phyloP scores from a whole-genome alignment of 192 early-diverging fungal species.

The Phycomyces blakesleeanus region DNA sequence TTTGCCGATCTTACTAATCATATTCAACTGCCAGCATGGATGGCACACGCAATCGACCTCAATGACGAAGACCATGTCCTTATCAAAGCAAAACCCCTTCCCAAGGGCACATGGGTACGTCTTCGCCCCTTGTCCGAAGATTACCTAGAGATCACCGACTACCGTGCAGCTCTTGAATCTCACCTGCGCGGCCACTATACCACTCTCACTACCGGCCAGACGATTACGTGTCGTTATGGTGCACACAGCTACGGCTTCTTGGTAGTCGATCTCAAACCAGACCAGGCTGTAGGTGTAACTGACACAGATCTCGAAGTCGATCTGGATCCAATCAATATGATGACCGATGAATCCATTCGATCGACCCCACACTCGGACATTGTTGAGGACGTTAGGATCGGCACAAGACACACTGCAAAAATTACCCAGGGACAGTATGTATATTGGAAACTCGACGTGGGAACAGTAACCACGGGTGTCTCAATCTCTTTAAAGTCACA shows the following conservation, averaged over 20 bases:
- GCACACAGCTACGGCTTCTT: conserved; percentile 47
- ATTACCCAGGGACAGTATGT: conserved; percentile 1
- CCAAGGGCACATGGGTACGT: conserved; percentile 63
- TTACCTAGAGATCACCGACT: conserved; percentile 55
- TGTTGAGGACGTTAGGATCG: conserved; percentile 16
- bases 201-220: conserved; percentile 66
- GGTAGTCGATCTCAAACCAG: conserved; percentile 66
- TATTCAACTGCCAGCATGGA: conserved; percentile 53
- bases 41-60: conserved; percentile 41
- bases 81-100: conserved; percentile 52
- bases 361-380: conserved; percentile 8
- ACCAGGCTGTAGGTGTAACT: conserved; percentile 60
- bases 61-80: conserved; percentile 42
- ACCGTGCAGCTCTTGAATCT: conserved; percentile 62
- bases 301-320: conserved; percentile 83
- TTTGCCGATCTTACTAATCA: conserved; percentile 57
- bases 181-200: conserved; percentile 63
- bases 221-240: conserved; percentile 51
- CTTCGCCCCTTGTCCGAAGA: conserved; percentile 53
- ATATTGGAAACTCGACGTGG: conserved; percentile 16
- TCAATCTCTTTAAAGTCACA: conserved; percentile 11
- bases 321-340: conserved; percentile 49
- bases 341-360: conserved; percentile 15
- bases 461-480: neutral
- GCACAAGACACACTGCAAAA: conserved; percentile 16